Conservation (phyloP, 768 basidiomycete genomes). For the Termitomyces sp. region DNA sequence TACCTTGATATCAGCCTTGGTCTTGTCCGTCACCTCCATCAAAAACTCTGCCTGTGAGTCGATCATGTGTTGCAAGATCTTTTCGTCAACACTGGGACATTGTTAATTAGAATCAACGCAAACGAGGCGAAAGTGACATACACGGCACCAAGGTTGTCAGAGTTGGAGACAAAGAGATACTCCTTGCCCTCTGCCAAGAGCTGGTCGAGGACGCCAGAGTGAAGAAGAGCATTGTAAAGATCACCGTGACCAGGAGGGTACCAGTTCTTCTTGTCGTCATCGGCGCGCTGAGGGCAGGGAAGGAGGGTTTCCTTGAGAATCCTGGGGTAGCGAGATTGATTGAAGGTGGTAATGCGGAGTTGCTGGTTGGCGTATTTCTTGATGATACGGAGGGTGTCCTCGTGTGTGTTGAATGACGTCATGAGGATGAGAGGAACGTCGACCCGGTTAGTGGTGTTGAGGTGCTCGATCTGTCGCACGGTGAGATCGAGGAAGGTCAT, state of each 20-base stretch:
- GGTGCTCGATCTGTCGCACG: slow-evolving; percentile 93
- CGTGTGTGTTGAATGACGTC: slow-evolving; percentile 99
- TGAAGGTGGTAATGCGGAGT: slow-evolving; percentile 88
- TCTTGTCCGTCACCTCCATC: slow-evolving; percentile 97
- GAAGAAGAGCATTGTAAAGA: slow-evolving; percentile 87
- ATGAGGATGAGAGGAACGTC: slow-evolving; percentile 97
- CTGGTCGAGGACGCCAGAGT: slow-evolving; percentile 89
- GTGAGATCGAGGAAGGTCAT: slow-evolving; percentile 97
- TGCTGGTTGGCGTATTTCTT: slow-evolving; percentile 97
- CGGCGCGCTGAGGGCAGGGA: slow-evolving; percentile 74
- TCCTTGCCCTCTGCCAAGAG: slow-evolving; percentile 91
- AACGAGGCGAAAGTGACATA: slow-evolving; percentile 34
- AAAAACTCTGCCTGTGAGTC: slow-evolving; percentile 80
- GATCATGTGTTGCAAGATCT: slow-evolving; percentile 85
- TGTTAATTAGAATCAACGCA: not conserved
- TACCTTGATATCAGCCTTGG: slow-evolving; percentile 74
- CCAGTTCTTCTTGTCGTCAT: slow-evolving; percentile 89
- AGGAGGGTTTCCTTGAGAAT: slow-evolving; percentile 88
- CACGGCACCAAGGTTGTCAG: slow-evolving; percentile 94
- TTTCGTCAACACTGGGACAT: slow-evolving; percentile 65
- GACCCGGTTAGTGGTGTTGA: slow-evolving; percentile 80
- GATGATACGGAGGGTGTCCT: slow-evolving; percentile 94
- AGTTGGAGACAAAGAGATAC: slow-evolving; percentile 97
- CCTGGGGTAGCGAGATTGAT: slow-evolving; percentile 92
- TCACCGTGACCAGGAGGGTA: slow-evolving; percentile 98